A percentile compares a stretch with the other conserved stretches of the same genome.
Conservation (phyloP, 1,284 basidiomycete genomes). For the Phellopilus nigrolimitatus region DNA sequence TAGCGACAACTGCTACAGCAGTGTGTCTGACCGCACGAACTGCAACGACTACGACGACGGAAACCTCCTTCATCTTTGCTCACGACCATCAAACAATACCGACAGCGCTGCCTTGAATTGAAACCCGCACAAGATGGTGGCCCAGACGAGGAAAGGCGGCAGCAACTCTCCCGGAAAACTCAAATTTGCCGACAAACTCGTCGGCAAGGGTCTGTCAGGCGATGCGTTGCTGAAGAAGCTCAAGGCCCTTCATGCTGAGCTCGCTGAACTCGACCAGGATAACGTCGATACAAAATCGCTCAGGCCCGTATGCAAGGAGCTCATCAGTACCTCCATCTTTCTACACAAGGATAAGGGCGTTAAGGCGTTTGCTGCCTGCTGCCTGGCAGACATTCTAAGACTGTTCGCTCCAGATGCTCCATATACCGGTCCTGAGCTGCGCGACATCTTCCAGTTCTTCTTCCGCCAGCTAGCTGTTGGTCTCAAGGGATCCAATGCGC, state of each 20-base stretch:
- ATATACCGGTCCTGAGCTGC: conserved; percentile 82
- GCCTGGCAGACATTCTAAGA: conserved; percentile 88
- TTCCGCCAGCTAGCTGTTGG: conserved; percentile 76
- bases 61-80: no score
- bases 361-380: conserved; percentile 91
- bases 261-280: conserved; percentile 87
- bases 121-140: conserved; percentile 33
- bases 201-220: conserved; percentile 63
- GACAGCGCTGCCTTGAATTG: no score
- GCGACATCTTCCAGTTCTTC: conserved; percentile 96
- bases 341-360: conserved; percentile 94
- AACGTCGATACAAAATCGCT: conserved; percentile 73
- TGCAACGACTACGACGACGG: no score
- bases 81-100: no score
- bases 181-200: conserved; percentile 73
- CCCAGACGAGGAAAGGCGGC: conserved; percentile 59
- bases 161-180: conserved; percentile 55
- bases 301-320: conserved; percentile 66
- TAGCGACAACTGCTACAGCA: no score
- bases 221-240: conserved; percentile 83
- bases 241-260: conserved; percentile 75
- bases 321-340: conserved; percentile 76
- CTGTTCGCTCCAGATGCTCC: conserved; percentile 97
- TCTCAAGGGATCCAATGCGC: conserved; percentile 64
- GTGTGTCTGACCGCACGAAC: no score